These are phyloP conservation scores for Aspergillus fumigatus DNA, from an alignment of 2,329 filamentous ascomycete species.

Conservation along the genomic window DNA sequence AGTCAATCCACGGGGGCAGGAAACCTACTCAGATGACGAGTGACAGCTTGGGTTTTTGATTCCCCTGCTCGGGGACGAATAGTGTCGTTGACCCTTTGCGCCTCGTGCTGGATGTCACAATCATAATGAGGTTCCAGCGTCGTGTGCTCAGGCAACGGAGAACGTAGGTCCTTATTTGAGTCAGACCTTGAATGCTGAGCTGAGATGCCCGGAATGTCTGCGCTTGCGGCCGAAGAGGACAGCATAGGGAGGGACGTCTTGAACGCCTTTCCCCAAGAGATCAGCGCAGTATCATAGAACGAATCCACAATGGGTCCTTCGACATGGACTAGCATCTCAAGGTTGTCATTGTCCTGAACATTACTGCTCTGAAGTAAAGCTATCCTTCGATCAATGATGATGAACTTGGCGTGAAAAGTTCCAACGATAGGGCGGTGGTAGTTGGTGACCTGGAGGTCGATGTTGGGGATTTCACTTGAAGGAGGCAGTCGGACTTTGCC, in stretches of 20 bases:
- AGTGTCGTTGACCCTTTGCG: slow-evolving; percentile 56
- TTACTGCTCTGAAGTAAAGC: slow-evolving; percentile 74
- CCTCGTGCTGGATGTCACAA: slow-evolving; percentile 54
- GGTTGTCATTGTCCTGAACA: slow-evolving; percentile 69
- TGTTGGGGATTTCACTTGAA: slow-evolving; percentile 62
- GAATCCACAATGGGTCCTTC: slow-evolving; percentile 74
- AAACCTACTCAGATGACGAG: slow-evolving; percentile 56
- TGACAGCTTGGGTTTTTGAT: slow-evolving; percentile 54
- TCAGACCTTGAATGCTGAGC: background rate
- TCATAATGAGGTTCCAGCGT: slow-evolving; percentile 62
- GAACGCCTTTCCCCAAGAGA: slow-evolving; percentile 65
- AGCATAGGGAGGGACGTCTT: slow-evolving; percentile 57
- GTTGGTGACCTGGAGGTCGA: slow-evolving; percentile 70
- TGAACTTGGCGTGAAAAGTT: slow-evolving; percentile 74
- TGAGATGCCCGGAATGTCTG: slow-evolving; percentile 20
- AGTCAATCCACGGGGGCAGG: background rate
- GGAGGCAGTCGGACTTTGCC: slow-evolving; percentile 58
- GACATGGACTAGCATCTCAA: slow-evolving; percentile 75
- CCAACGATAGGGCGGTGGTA: slow-evolving; percentile 66
- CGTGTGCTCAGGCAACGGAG: slow-evolving; percentile 51
- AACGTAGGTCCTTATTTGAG: slow-evolving; percentile 10
- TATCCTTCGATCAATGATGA: slow-evolving; percentile 68
- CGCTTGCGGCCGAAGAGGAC: slow-evolving; percentile 44
- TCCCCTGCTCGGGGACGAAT: slow-evolving; percentile 51
- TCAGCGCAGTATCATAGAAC: slow-evolving; percentile 67